Percentiles rank a stretch among this genome's conserved stretches.
phyloP scores from a whole-genome alignment of 257 asterid species.

The Solanum gracilifrons region DNA sequence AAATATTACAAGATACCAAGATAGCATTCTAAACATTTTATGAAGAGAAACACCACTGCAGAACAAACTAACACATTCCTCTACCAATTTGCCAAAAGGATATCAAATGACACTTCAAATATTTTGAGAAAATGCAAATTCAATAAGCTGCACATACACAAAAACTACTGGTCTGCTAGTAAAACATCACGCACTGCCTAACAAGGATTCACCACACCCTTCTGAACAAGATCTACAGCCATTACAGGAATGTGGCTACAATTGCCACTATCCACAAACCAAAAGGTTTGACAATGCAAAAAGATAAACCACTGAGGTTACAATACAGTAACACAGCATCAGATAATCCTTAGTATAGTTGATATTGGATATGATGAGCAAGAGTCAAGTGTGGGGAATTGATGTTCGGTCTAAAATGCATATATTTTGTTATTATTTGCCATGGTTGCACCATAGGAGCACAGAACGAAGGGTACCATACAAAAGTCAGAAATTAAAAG shows the following conservation, averaged over 20 bases:
- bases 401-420: not conserved
- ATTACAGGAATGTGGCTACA: not conserved
- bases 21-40: not conserved
- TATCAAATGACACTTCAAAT: not conserved
- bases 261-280: not conserved
- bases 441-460: not conserved
- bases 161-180: not conserved
- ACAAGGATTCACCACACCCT: not conserved
- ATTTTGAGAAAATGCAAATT: not conserved
- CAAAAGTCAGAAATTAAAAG: not conserved
- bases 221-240: not conserved
- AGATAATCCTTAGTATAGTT: not conserved
- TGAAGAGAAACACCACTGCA: not conserved
- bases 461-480: not conserved
- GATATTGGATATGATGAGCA: not conserved
- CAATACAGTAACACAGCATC: not conserved
- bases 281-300: not conserved
- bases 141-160: not conserved
- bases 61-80: not conserved
- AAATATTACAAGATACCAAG: not conserved
- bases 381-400: not conserved
- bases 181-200: not conserved
- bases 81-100: not conserved
- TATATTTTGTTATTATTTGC: not conserved
- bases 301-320: not conserved